Base-by-base conservation (phyloP, 2,329 filamentous ascomycete species). In the Talaromyces sp. region DNA sequence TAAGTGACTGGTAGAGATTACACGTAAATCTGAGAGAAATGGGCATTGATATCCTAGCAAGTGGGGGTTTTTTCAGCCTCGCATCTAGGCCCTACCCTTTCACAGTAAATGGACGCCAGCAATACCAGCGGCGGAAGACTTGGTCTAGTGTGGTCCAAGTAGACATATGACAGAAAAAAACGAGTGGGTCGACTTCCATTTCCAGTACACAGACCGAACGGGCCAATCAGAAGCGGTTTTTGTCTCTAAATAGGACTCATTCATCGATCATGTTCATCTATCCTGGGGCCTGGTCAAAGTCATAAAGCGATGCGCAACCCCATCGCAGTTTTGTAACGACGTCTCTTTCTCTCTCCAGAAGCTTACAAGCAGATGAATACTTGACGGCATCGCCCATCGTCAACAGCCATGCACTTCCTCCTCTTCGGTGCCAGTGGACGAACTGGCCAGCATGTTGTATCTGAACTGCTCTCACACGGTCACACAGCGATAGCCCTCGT, bases 401-500 rank as follows among this genome's bases (percentile, higher is more conserved):
- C 31, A 54, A 19, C 13, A 22, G 22, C 35, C 19, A 62, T 62
- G 60, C 47, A 62, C 43, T 54, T 62, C 35, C 60, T 62, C 60
- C 60, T 62, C 22, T 22, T 62, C 8, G 60, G 47, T 10, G 60
- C 60, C 35, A 62, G 33, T 62, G 60, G 47, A 43, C 60, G 47
- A 16, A 54, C 35, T 24, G 47, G 60, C 35, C 45, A 62, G 60
- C 60, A 54, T 35, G 60, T 62, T 22, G 47, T 54, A 54, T 62
- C 60, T 54, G 47, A 54, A 54, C 22, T 62, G 19, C 60, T 62
- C 22, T 52, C 60, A 14, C 47, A 62, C 9, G 60, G 35, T 9
- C 47, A 54, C 45, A 62, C 60, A 41, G 60, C 60, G 14, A 47
- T 62, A 31, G 60, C 47, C 60, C 47, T 62, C n/a, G 47, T 62